These are phyloP conservation scores for Aegilops tauschii DNA, from an alignment of 176 grass and related monocot genomes.

Conservation along the genomic window DNA sequence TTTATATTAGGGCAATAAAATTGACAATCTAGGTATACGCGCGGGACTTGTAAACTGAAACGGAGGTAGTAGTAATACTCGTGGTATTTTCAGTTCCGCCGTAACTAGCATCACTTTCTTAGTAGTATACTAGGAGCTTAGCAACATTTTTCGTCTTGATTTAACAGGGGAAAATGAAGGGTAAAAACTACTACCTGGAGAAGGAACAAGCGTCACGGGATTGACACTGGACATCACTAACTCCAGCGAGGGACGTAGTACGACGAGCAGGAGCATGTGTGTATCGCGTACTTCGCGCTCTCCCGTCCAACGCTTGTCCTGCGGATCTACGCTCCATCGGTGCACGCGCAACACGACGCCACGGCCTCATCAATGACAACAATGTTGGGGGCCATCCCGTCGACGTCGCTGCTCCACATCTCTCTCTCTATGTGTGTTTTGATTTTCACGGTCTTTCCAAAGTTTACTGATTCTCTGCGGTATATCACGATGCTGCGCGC, in stretches of 20 bases:
- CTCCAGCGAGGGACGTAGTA: not conserved
- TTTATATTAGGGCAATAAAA: too few relatives aligned
- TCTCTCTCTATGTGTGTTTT: not conserved
- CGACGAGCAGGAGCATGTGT: constrained; percentile 8
- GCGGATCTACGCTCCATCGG: constrained; percentile 42
- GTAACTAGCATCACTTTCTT: not conserved
- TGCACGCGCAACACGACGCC: constrained; percentile 33
- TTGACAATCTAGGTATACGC: too few relatives aligned
- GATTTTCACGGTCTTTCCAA: not conserved
- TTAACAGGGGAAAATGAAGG: not conserved
- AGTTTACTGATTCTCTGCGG: not conserved
- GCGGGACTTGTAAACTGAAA: too few relatives aligned
- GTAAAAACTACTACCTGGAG: not conserved
- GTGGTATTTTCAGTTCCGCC: not conserved
- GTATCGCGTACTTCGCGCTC: constrained; percentile 28
- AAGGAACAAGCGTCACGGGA: not conserved
- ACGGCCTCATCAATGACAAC: constrained; percentile 30
- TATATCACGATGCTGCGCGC: too few relatives aligned
- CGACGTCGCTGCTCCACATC: not conserved
- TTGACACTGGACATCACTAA: not conserved
- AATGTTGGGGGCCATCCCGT: constrained; percentile 2
- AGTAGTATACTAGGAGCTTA: not conserved
- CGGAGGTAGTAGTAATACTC: too few relatives aligned
- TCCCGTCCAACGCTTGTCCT: constrained; percentile 29
- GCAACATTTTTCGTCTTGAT: not conserved